Evolutionary conservation across 495 filamentous ascomycete species (phyloP).

Genomic region (Xylaria telfairii): DNA sequence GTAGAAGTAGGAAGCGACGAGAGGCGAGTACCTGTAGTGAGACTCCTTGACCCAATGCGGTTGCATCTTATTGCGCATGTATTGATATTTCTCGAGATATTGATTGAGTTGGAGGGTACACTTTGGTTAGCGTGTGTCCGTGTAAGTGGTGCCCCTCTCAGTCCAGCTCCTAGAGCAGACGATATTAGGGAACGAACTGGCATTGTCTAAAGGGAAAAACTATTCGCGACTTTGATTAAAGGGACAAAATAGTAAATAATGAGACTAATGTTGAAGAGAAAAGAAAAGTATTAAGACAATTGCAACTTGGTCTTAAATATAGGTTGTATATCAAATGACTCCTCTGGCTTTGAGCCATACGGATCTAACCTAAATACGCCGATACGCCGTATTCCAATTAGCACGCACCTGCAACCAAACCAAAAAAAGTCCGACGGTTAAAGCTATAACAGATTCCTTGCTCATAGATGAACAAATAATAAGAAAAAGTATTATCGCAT

Average conservation of each 20-base stretch:
- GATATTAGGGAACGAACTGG: background rate
- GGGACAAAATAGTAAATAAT: background rate
- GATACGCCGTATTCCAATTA: constrained; percentile 18
- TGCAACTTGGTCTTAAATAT: background rate
- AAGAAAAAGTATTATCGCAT: too few relatives aligned
- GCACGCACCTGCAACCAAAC: background rate
- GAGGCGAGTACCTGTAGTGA: background rate
- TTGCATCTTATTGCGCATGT: background rate
- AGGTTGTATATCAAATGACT: background rate
- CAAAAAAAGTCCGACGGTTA: background rate
- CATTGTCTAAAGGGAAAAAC: background rate
- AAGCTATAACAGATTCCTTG: too few relatives aligned
- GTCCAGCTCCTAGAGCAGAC: background rate
- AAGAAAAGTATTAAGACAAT: background rate
- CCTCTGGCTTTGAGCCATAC: too few relatives aligned
- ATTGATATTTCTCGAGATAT: background rate
- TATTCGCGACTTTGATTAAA: background rate
- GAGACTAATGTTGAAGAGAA: background rate
- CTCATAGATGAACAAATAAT: too few relatives aligned
- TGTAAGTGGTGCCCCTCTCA: constrained; percentile 12
- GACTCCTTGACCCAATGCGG: background rate
- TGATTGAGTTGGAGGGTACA: background rate
- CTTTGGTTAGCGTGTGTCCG: background rate
- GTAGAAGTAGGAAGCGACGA: background rate
- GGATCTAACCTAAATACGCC: background rate